Conservation (phyloP, 306 rosid species). For the Sicyos baderoa region DNA sequence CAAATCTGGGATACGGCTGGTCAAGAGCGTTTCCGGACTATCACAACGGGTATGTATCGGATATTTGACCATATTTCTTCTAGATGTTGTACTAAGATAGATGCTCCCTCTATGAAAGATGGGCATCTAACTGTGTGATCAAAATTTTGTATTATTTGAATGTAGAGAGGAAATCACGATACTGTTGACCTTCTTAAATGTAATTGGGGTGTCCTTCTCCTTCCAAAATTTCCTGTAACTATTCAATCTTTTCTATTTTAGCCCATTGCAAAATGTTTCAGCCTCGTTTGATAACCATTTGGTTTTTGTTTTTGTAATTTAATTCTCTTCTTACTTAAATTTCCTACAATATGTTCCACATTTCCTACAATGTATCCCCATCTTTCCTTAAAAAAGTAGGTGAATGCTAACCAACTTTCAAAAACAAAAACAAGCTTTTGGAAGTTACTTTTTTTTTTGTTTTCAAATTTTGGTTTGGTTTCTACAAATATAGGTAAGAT, state of each 20-base stretch:
- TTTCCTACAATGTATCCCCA: no score
- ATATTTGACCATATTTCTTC: neutral
- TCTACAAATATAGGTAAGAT: no score
- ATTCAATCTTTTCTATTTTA: neutral
- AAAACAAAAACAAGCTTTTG: no score
- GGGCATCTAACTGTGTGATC: neutral
- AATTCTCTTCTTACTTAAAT: no score
- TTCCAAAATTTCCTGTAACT: neutral
- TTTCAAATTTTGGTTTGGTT: no score
- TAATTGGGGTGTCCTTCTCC: neutral
- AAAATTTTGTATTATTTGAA: neutral
- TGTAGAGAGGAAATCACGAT: neutral
- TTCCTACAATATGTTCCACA: no score
- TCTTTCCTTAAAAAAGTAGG: no score
- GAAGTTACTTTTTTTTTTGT: no score
- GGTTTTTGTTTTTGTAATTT: no score
- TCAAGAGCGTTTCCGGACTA: slow-evolving; percentile 79
- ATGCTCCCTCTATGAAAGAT: neutral
- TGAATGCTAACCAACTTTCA: no score
- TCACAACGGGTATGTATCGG: slow-evolving; percentile 53
- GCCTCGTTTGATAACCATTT: no score
- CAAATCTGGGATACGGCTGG: slow-evolving; percentile 94
- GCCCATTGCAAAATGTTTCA: neutral
- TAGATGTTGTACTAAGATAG: neutral
- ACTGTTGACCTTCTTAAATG: neutral